phyloP scores from a whole-genome alignment of 257 asterid species.

The Ophiorrhiza pumila region DNA sequence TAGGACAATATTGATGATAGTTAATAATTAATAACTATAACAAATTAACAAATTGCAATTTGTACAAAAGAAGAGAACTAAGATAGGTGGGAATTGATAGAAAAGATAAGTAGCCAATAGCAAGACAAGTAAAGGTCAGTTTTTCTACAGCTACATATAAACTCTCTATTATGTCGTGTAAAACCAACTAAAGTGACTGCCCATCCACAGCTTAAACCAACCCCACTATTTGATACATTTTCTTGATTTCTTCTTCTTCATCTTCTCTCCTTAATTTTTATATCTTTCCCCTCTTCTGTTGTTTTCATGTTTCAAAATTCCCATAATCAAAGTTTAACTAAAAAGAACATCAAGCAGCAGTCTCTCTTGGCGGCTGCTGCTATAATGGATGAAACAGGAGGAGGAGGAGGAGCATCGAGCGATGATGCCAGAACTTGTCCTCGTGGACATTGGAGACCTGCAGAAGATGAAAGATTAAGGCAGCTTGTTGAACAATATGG shows the following conservation, averaged over 20 bases:
- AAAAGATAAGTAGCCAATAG: slow-evolving; percentile 27
- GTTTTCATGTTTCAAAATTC: no score
- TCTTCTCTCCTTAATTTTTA: slow-evolving; percentile 10
- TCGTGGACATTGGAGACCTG: slow-evolving; percentile 94
- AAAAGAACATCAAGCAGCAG: background rate
- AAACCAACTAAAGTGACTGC: slow-evolving; percentile 52
- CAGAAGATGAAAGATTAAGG: slow-evolving; percentile 83
- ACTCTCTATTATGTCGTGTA: slow-evolving; percentile 55
- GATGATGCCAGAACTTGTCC: slow-evolving; percentile 68
- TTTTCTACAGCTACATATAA: slow-evolving; percentile 19
- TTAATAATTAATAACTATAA: slow-evolving; percentile 1
- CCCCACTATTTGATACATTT: slow-evolving; percentile 29
- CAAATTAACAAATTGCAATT: background rate
- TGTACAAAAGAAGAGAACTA: slow-evolving; percentile 4
- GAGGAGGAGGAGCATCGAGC: slow-evolving; percentile 32
- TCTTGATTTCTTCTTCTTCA: slow-evolving; percentile 11
- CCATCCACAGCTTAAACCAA: slow-evolving; percentile 31
- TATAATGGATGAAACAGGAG: slow-evolving; percentile 53
- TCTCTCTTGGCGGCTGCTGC: slow-evolving; percentile 15
- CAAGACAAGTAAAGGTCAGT: slow-evolving; percentile 26
- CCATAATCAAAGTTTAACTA: background rate
- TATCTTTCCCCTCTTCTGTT: slow-evolving; percentile 12
- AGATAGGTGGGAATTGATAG: slow-evolving; percentile 8
- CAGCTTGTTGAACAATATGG: slow-evolving; percentile 75
- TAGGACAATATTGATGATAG: background rate